Conservation (phyloP, 2,329 filamentous ascomycete genomes). For the Aspergillus clavatus region DNA sequence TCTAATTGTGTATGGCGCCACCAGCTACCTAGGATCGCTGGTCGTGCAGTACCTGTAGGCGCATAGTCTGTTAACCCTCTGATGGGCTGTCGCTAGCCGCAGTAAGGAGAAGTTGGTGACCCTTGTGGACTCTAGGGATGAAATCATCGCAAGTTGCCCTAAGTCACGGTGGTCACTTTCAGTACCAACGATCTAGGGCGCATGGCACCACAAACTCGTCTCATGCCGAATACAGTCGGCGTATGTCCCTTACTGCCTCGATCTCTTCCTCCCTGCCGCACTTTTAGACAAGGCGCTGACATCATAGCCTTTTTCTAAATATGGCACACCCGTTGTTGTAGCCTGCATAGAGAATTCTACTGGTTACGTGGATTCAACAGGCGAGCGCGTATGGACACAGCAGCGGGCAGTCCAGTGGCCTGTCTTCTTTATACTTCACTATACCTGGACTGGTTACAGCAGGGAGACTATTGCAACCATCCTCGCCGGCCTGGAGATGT, state of each 20-base stretch:
- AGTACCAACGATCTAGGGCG: too few relatives aligned
- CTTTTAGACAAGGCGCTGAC: neutral
- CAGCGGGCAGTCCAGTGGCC: neutral
- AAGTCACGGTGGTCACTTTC: neutral
- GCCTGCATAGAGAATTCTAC: neutral
- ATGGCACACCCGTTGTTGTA: neutral
- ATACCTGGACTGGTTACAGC: neutral
- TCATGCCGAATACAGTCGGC: neutral
- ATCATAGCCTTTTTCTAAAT: neutral
- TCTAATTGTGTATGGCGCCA: neutral
- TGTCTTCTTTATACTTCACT: neutral
- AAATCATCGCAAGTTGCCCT: neutral
- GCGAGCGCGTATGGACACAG: neutral
- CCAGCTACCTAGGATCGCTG: neutral
- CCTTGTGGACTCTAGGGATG: neutral
- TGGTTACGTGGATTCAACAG: neutral
- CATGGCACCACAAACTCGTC: too few relatives aligned
- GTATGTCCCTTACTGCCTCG: neutral
- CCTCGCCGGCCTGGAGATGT: neutral
- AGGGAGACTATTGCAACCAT: neutral
- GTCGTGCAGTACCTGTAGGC: neutral
- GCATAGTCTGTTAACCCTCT: neutral
- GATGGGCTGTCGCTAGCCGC: neutral
- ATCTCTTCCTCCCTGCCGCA: too few relatives aligned
- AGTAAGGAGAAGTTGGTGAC: neutral